Percentiles rank a stretch among this genome's conserved stretches.
These are phyloP conservation scores for Apiotrichum sp. DNA, from an alignment of 1,284 basidiomycete species.

Conservation along the genomic window DNA sequence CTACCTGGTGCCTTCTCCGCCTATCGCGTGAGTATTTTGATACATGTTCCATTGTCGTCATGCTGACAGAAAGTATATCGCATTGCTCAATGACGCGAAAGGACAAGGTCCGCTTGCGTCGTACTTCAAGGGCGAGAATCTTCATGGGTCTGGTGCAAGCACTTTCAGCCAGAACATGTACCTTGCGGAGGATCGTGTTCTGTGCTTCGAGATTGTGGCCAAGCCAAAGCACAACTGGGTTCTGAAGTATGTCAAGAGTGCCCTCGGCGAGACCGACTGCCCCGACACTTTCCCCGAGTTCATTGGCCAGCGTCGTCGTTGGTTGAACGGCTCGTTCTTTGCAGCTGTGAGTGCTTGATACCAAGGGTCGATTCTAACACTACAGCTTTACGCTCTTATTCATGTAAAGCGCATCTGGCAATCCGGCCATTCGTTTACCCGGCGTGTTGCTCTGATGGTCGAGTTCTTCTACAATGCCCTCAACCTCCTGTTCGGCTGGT, in stretches of 20 bases:
- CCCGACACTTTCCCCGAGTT: slow-evolving; percentile 92
- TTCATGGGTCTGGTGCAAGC: slow-evolving; percentile 84
- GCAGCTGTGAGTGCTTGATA: slow-evolving; percentile 54
- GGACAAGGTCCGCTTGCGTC: slow-evolving; percentile 84
- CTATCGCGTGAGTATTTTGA: slow-evolving; percentile 50
- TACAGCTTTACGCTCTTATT: slow-evolving; percentile 42
- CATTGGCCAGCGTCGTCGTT: slow-evolving; percentile 63
- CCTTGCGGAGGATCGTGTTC: slow-evolving; percentile 63
- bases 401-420: slow-evolving; percentile 77
- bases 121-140: slow-evolving; percentile 94
- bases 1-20: slow-evolving; percentile 88
- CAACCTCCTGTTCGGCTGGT: slow-evolving; percentile 89
- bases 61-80: slow-evolving; percentile 35
- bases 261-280: slow-evolving; percentile 93
- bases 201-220: slow-evolving; percentile 94
- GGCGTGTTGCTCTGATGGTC: slow-evolving; percentile 68
- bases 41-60: too few relatives aligned
- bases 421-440: slow-evolving; percentile 72
- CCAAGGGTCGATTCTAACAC: background rate
- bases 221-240: slow-evolving; percentile 87
- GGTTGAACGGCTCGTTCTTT: slow-evolving; percentile 78
- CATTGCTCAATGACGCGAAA: slow-evolving; percentile 69
- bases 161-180: slow-evolving; percentile 75
- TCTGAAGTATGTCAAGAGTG: slow-evolving; percentile 90
- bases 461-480: slow-evolving; percentile 85